Conservation (phyloP, 208 protist genomes). For the Crithidia sp. region DNA sequence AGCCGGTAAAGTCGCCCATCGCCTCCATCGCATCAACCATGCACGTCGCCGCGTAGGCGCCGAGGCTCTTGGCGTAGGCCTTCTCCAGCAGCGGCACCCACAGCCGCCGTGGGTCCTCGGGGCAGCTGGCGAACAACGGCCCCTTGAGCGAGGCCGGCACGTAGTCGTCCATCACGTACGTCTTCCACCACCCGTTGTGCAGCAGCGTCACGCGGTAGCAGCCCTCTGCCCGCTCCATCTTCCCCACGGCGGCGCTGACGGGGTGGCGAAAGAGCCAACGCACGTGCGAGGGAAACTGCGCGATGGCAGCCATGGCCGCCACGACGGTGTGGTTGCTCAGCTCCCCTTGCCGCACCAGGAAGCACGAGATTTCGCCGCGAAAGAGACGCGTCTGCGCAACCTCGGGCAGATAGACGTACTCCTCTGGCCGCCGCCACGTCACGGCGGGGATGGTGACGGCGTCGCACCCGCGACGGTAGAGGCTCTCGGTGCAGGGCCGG, state of each 20-base stretch:
- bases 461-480: constrained; percentile 38
- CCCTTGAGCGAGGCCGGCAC: constrained; percentile 51
- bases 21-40: constrained; percentile 61
- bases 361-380: constrained; percentile 49
- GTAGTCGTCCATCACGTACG: constrained; percentile 78
- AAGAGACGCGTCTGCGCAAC: constrained; percentile 52
- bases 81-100: constrained; percentile 89
- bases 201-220: constrained; percentile 75
- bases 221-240: constrained; percentile 53
- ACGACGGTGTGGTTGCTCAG: constrained; percentile 73
- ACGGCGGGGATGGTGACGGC: constrained; percentile 32
- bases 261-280: constrained; percentile 70
- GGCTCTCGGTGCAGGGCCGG: constrained; percentile 33
- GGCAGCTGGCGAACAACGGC: constrained; percentile 53
- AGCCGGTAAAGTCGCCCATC: constrained; percentile 67
- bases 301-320: constrained; percentile 66
- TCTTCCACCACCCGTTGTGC: constrained; percentile 83
- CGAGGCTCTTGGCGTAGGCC: constrained; percentile 87
- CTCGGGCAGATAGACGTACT: constrained; percentile 49
- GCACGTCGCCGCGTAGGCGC: constrained; percentile 79
- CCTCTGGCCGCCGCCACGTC: constrained; percentile 52
- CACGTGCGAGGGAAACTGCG: constrained; percentile 52
- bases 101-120: constrained; percentile 68
- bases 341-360: constrained; percentile 63
- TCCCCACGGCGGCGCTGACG: constrained; percentile 31